Conservation (phyloP, 768 basidiomycete species). For the Dioszegia crocea region DNA sequence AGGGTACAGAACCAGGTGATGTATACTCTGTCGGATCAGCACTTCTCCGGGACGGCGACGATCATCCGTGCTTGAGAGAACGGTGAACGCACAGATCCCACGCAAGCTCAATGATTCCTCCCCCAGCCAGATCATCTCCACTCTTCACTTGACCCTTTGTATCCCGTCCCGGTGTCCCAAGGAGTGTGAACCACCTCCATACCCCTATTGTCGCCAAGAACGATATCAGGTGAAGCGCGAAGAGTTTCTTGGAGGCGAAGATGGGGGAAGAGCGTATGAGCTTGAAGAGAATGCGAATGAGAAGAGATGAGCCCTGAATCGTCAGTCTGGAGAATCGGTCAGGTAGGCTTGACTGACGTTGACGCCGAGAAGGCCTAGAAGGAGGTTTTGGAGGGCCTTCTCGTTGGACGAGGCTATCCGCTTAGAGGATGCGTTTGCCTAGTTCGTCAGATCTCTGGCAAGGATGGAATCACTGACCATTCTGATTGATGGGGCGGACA, state of each 20-base stretch:
- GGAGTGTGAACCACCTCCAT: conserved; percentile 39
- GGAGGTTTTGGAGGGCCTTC: conserved; percentile 35
- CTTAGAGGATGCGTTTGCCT: conserved; percentile 48
- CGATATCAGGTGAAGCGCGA: conserved; percentile 27
- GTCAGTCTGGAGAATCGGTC: neutral
- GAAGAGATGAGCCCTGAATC: neutral
- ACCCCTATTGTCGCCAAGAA: conserved; percentile 25
- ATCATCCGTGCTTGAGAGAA: too few species aligned
- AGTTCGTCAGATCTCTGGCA: neutral
- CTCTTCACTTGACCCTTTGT: conserved; percentile 17
- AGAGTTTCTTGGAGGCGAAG: conserved; percentile 8
- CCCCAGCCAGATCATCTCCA: conserved; percentile 44
- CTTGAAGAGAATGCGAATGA: conserved; percentile 29
- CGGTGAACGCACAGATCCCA: conserved; percentile 50
- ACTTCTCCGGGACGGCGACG: too few species aligned
- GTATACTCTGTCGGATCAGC: conserved; percentile 31
- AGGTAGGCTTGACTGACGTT: conserved; percentile 27
- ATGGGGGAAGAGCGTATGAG: conserved; percentile 20
- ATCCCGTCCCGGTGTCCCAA: conserved; percentile 35
- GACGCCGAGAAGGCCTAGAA: conserved; percentile 33
- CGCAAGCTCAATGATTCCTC: conserved; percentile 42
- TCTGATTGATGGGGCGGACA: neutral
- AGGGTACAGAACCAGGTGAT: conserved; percentile 46
- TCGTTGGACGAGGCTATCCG: conserved; percentile 45
- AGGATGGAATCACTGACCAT: neutral